Percentiles rank a stretch among this genome's conserved stretches.
Conservation (phyloP, 441 rosid species). For the Pelargonium fulgidum region DNA sequence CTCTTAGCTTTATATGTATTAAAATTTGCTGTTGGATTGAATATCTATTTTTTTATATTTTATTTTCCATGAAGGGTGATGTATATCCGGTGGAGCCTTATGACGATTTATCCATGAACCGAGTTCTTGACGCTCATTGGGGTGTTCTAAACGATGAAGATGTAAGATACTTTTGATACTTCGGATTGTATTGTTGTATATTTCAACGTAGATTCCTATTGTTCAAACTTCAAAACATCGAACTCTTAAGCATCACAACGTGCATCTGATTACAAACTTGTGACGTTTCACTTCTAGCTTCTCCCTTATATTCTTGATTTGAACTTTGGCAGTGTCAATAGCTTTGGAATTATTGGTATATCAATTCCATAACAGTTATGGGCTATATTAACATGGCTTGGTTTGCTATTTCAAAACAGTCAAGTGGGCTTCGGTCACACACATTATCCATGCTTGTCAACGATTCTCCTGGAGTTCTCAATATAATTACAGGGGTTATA, state of each 20-base stretch:
- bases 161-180: slow-evolving; percentile 31
- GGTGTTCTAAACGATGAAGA: slow-evolving; percentile 60
- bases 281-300: background rate
- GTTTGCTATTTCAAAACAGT: slow-evolving; percentile 19
- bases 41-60: slow-evolving; percentile 1
- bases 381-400: background rate
- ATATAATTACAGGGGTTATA: slow-evolving; percentile 51
- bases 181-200: background rate
- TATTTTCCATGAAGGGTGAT: slow-evolving; percentile 41
- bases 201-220: background rate
- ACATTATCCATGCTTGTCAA: slow-evolving; percentile 51
- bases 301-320: background rate
- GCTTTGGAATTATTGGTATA: background rate
- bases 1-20: too few relatives aligned
- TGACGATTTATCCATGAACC: slow-evolving; percentile 29
- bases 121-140: slow-evolving; percentile 70
- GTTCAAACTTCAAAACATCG: background rate
- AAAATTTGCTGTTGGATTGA: background rate
- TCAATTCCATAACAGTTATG: background rate
- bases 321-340: background rate
- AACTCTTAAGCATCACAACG: too few relatives aligned
- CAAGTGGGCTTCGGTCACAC: slow-evolving; percentile 48
- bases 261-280: background rate
- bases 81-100: slow-evolving; percentile 69
- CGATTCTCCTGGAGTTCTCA: slow-evolving; percentile 61